phyloP scores from a whole-genome alignment of 192 early-diverging fungal species.

The Podila minutissima region DNA sequence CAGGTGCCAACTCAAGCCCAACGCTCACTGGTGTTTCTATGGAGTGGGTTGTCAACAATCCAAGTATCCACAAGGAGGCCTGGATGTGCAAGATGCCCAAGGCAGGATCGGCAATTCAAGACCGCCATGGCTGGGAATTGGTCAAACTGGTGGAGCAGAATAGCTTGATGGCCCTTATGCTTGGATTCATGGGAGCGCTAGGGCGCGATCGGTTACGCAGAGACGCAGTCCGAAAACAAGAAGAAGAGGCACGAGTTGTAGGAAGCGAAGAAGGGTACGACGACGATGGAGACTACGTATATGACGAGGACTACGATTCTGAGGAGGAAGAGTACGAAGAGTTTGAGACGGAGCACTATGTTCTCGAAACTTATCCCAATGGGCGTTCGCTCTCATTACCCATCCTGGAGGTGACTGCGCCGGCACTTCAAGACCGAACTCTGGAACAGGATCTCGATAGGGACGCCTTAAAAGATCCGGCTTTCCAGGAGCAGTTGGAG shows the following conservation, averaged over 20 bases:
- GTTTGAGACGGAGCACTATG: not conserved
- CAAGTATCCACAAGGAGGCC: constrained; percentile 6
- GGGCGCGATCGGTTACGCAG: constrained; percentile 27
- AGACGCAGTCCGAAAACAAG: constrained; percentile 16
- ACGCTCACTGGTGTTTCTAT: not conserved
- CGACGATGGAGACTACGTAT: constrained; percentile 2
- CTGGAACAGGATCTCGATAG: too few species aligned
- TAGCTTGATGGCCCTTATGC: constrained; percentile 56
- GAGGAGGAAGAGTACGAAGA: constrained; percentile 1
- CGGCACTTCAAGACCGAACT: not conserved
- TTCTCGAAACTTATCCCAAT: not conserved
- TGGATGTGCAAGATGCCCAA: constrained; percentile 51
- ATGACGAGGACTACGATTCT: constrained; percentile 4
- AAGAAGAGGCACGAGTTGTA: constrained; percentile 12
- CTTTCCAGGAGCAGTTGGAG: not conserved
- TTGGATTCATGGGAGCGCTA: constrained; percentile 56
- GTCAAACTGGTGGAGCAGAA: constrained; percentile 62
- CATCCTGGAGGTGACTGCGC: not conserved
- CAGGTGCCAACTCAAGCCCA: too few species aligned
- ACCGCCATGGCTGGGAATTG: constrained; percentile 57
- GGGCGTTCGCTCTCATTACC: not conserved
- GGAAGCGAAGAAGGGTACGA: not conserved
- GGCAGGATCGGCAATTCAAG: constrained; percentile 26
- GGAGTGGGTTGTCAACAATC: not conserved
- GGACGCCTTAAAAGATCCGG: too few species aligned